These are phyloP conservation scores for Aureobasidium mangrovei DNA, from an alignment of 2,329 filamentous ascomycete genomes.

Conservation along the genomic window DNA sequence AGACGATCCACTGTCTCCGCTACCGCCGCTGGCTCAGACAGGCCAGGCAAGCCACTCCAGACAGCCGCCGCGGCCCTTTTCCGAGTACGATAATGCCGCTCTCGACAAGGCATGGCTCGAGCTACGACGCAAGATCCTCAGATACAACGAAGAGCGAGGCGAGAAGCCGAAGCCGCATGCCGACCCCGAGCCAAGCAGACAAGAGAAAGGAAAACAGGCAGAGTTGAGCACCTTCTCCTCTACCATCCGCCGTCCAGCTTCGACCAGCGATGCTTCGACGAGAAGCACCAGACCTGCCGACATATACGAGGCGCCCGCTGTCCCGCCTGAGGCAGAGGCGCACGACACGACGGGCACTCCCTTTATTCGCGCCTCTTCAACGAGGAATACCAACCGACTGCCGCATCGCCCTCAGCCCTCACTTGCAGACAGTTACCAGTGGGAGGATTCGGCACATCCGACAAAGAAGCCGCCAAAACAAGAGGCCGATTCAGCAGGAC, in stretches of 20 bases:
- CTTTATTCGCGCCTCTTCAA: constrained; percentile 42
- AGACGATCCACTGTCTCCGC: constrained; percentile 32
- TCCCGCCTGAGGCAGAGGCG: constrained; percentile 13
- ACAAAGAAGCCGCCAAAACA: constrained; percentile 16
- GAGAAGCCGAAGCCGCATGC: constrained; percentile 21
- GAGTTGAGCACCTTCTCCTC: neutral
- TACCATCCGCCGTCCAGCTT: neutral
- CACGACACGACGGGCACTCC: constrained; percentile 39
- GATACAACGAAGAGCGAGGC: constrained; percentile 27
- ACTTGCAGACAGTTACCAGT: constrained; percentile 40
- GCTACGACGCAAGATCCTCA: constrained; percentile 26
- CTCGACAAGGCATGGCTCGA: constrained; percentile 30
- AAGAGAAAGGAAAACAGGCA: constrained; percentile 11
- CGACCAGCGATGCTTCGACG: constrained; percentile 1
- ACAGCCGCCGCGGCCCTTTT: constrained; percentile 30
- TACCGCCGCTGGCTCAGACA: constrained; percentile 25
- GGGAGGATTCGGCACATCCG: constrained; percentile 33
- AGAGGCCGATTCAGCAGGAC: constrained; percentile 19
- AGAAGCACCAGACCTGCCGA: neutral
- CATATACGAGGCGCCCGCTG: constrained; percentile 12
- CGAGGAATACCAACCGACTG: constrained; percentile 18
- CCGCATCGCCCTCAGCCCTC: constrained; percentile 28
- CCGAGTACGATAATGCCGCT: constrained; percentile 29
- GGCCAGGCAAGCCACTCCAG: constrained; percentile 18
- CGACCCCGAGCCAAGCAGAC: neutral